phyloP scores from a whole-genome alignment of 2,329 filamentous ascomycete genomes.

The Geoglossum cookeanum region DNA sequence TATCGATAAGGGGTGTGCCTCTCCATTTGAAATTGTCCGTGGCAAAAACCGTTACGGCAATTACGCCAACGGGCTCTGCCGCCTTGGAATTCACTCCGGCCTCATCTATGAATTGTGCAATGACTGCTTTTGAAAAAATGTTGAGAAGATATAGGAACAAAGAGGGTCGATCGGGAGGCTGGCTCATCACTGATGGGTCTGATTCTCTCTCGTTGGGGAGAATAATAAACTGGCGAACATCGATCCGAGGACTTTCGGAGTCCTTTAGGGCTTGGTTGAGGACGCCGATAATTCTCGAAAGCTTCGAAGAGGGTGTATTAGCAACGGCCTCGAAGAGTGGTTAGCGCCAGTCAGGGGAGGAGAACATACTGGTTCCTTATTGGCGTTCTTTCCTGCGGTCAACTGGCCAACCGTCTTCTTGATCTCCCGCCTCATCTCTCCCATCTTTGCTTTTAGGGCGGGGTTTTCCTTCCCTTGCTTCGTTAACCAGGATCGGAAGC shows the following conservation, averaged over 20 bases:
- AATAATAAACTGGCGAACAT: conserved; percentile 35
- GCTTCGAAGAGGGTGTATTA: conserved; percentile 8
- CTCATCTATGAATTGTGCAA: conserved; percentile 51
- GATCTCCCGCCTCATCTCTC: conserved; percentile 53
- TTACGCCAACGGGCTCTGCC: conserved; percentile 63
- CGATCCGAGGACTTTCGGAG: conserved; percentile 26
- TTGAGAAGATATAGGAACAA: conserved; percentile 59
- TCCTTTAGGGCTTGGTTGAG: conserved; percentile 23
- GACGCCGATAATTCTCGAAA: conserved; percentile 9
- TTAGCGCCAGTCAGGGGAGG: background rate
- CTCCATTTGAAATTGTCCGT: conserved; percentile 46
- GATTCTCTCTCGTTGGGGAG: conserved; percentile 17
- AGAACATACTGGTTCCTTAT: conserved; percentile 33
- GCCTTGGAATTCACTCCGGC: conserved; percentile 42
- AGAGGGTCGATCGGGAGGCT: conserved; percentile 35
- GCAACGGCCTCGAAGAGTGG: background rate
- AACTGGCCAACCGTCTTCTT: conserved; percentile 56
- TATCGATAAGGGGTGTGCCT: conserved; percentile 52
- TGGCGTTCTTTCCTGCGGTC: conserved; percentile 43
- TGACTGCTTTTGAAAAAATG: conserved; percentile 52
- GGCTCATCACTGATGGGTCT: conserved; percentile 12
- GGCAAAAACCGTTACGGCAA: conserved; percentile 57
- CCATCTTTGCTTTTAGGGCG: conserved; percentile 43
- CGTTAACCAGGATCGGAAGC: conserved; percentile 32
- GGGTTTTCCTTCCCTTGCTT: conserved; percentile 36